A percentile compares a stretch with the other conserved stretches of the same genome.
Evolutionary conservation across 2,329 filamentous ascomycete species (phyloP).

Genomic region (Chrysoporthe deuterocubensis): DNA sequence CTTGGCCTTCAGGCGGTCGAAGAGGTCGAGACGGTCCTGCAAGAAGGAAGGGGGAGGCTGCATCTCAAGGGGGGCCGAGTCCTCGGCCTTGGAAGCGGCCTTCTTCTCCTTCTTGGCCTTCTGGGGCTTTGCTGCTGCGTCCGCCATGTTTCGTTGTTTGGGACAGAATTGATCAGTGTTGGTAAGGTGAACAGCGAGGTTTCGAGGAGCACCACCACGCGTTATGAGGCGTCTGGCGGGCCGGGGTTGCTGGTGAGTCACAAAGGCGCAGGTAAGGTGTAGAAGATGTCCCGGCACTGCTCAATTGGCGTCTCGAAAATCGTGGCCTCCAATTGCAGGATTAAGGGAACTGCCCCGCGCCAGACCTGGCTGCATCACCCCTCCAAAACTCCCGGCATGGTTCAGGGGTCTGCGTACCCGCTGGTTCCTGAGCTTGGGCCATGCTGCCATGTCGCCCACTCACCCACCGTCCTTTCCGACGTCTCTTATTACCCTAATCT

Average conservation of each 20-base stretch:
- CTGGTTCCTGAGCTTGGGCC: neutral
- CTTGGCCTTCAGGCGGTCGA: constrained; percentile 85
- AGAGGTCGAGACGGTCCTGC: constrained; percentile 80
- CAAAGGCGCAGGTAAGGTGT: neutral
- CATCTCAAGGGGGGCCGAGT: constrained; percentile 51
- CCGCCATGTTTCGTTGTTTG: constrained; percentile 18
- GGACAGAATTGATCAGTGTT: neutral
- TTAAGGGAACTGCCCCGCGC: constrained; percentile 25
- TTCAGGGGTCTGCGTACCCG: constrained; percentile 9
- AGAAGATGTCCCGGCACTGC: neutral
- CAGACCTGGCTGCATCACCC: constrained; percentile 9
- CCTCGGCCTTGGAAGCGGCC: constrained; percentile 42
- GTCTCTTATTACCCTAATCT: neutral
- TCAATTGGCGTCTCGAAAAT: constrained; percentile 23
- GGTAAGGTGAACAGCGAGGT: neutral
- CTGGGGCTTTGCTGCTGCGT: constrained; percentile 33
- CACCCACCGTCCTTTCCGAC: neutral
- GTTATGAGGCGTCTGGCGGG: neutral
- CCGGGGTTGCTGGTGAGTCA: constrained; percentile 18
- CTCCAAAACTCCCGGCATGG: constrained; percentile 19
- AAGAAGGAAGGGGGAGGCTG: constrained; percentile 73
- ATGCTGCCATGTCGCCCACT: neutral
- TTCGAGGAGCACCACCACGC: constrained; percentile 4
- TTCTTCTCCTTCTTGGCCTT: constrained; percentile 56
- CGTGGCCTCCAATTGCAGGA: constrained; percentile 26